Conservation (phyloP, 2,329 filamentous ascomycete genomes). For the Rutstroemia sp. region DNA sequence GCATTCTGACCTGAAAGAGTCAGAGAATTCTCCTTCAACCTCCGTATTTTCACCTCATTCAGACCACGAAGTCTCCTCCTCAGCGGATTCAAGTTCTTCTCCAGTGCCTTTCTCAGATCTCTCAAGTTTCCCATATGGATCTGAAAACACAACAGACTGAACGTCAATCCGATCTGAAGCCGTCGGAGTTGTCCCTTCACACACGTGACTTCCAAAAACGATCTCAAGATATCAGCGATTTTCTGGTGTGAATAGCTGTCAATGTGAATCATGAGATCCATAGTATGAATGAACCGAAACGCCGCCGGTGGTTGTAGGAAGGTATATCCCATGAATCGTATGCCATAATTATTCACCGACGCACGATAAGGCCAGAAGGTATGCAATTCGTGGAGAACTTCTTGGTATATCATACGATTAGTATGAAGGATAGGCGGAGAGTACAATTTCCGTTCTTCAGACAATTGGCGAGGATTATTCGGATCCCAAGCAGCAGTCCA, state of each 20-base stretch:
- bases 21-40: neutral
- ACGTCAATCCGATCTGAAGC: conserved; percentile 5
- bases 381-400: conserved; percentile 8
- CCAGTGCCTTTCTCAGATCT: conserved; percentile 3
- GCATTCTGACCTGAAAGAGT: neutral
- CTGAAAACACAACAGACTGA: conserved; percentile 5
- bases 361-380: conserved; percentile 7
- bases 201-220: conserved; percentile 5
- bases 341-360: conserved; percentile 5
- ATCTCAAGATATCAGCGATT: conserved; percentile 5
- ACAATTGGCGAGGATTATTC: conserved; percentile 1
- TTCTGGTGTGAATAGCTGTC: conserved; percentile 7
- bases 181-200: conserved; percentile 7
- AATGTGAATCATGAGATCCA: conserved; percentile 9
- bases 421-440: conserved; percentile 9
- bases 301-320: conserved; percentile 4
- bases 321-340: conserved; percentile 9
- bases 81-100: conserved; percentile 5
- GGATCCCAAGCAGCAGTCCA: conserved; percentile 9
- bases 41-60: conserved; percentile 1
- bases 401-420: conserved; percentile 6
- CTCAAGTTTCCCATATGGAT: neutral
- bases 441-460: conserved; percentile 5
- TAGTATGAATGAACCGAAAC: conserved; percentile 6
- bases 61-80: conserved; percentile 4